A percentile compares a stretch with the other conserved stretches of the same genome.
These are phyloP conservation scores for Heracleum sosnowskyi DNA, from an alignment of 129 eudicot species.

Conservation along the genomic window DNA sequence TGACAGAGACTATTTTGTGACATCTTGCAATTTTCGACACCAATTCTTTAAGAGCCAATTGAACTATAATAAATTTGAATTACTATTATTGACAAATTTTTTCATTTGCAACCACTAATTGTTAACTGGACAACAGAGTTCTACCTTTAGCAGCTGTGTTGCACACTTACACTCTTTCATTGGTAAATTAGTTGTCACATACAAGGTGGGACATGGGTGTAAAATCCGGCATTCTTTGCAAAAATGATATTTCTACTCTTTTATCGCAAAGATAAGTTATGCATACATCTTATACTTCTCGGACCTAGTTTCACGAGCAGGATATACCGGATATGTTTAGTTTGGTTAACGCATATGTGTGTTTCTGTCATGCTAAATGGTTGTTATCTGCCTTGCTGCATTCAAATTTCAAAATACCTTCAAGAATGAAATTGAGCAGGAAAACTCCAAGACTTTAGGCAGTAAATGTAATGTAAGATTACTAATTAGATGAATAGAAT, in stretches of 20 bases:
- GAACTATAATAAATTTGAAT: neutral
- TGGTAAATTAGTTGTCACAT: neutral
- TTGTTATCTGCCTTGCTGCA: neutral
- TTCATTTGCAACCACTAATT: neutral
- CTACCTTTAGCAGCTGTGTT: neutral
- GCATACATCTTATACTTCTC: neutral
- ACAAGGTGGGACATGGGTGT: neutral
- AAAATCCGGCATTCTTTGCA: too few species aligned
- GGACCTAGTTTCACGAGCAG: neutral
- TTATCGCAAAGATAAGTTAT: too few species aligned
- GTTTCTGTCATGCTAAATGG: neutral
- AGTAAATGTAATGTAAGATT: neutral
- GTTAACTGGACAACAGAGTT: neutral
- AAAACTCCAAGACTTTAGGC: neutral
- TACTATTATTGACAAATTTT: conserved; percentile 1
- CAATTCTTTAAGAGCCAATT: neutral
- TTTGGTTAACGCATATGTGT: neutral
- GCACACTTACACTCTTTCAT: neutral
- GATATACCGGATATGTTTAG: neutral
- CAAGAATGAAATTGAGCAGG: neutral
- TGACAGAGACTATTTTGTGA: neutral
- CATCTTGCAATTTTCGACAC: conserved; percentile 5
- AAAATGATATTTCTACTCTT: neutral
- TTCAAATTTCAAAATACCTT: neutral
- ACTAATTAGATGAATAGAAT: neutral